Evolutionary conservation across 352 stramenopile species (phyloP).

Genomic region (Phytophthora cryptogea): DNA sequence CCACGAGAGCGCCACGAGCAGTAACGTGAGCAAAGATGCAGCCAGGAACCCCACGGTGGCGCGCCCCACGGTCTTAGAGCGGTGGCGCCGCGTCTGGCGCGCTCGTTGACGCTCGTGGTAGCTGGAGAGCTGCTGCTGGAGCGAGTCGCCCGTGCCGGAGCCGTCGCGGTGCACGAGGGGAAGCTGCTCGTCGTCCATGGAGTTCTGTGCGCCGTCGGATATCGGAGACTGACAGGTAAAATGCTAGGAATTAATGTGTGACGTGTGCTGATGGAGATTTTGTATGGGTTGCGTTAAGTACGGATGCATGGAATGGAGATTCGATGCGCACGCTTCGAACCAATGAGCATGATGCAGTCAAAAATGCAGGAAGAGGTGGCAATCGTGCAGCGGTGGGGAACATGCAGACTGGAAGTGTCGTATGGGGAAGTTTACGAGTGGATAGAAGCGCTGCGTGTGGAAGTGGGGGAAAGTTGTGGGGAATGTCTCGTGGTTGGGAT

Average conservation of each 20-base stretch:
- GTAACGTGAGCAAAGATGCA: constrained; percentile 36
- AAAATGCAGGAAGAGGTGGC: constrained; percentile 11
- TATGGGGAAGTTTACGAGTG: constrained; percentile 29
- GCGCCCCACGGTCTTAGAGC: constrained; percentile 40
- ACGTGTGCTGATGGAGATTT: constrained; percentile 24
- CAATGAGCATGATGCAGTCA: constrained; percentile 17
- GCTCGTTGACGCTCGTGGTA: constrained; percentile 36
- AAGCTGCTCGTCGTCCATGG: constrained; percentile 36
- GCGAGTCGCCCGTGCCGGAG: constrained; percentile 21
- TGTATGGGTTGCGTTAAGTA: constrained; percentile 15
- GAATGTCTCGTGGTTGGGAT: constrained; percentile 41
- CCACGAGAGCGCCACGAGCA: constrained; percentile 44
- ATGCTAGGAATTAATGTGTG: constrained; percentile 4
- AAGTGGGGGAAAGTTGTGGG: neutral
- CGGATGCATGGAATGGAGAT: neutral
- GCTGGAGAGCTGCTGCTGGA: constrained; percentile 37
- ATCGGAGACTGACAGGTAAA: neutral
- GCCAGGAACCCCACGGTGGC: constrained; percentile 40
- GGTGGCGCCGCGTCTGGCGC: constrained; percentile 23
- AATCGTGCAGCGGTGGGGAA: constrained; percentile 12
- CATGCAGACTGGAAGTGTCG: constrained; percentile 7
- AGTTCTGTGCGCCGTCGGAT: neutral
- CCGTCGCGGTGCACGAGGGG: constrained; percentile 36
- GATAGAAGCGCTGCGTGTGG: constrained; percentile 15
- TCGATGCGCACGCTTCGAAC: neutral